Evolutionary conservation across 2,329 filamentous ascomycete genomes (phyloP).

Genomic region (Aspergillus texensis): DNA sequence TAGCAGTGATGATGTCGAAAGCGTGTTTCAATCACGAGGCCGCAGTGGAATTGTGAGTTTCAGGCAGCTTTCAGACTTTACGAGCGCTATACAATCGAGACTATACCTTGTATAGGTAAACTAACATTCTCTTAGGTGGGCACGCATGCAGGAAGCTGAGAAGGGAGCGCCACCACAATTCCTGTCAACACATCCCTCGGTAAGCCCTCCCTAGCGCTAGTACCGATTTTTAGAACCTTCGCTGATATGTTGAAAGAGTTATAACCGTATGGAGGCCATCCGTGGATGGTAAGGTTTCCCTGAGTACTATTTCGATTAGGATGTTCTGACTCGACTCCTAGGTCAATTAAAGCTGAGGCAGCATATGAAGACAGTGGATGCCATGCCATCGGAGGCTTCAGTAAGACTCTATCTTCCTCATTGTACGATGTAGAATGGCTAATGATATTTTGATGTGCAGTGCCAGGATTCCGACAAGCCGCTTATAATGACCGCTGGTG

Average conservation of each 20-base stretch:
- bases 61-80: constrained; percentile 2
- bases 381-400: constrained; percentile 26
- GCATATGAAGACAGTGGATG: constrained; percentile 46
- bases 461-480: constrained; percentile 27
- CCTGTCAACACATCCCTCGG: constrained; percentile 62
- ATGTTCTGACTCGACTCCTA: constrained; percentile 23
- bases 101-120: neutral
- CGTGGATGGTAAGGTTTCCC: constrained; percentile 48
- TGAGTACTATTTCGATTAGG: neutral
- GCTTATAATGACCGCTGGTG: constrained; percentile 18
- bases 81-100: neutral
- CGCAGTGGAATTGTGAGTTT: constrained; percentile 54
- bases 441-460: constrained; percentile 13
- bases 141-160: constrained; percentile 53
- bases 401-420: constrained; percentile 25
- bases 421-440: neutral
- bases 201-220: constrained; percentile 19
- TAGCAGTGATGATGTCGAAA: constrained; percentile 62
- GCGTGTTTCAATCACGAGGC: constrained; percentile 62
- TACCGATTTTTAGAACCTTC: neutral
- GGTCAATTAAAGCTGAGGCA: constrained; percentile 44
- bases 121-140: constrained; percentile 44
- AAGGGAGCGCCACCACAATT: constrained; percentile 56
- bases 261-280: constrained; percentile 60
- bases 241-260: constrained; percentile 36